Conservation (phyloP, 129 eudicot genomes). For the Smallanthus sonchifolius region DNA sequence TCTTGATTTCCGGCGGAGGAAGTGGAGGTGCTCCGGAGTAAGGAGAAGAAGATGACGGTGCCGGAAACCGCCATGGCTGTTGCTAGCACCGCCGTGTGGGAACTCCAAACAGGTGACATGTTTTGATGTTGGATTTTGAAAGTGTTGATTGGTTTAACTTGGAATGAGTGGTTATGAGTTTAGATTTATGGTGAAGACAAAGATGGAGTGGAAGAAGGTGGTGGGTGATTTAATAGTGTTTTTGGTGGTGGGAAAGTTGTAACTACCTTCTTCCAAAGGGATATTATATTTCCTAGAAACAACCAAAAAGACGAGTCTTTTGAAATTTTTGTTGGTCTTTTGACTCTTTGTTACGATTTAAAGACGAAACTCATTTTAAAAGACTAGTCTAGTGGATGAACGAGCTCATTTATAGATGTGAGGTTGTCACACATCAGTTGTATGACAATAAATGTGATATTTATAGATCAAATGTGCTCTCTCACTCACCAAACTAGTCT, state of each 20-base stretch:
- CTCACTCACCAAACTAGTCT: no score
- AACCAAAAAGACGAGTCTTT: neutral
- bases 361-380: no score
- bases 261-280: conserved; percentile 4
- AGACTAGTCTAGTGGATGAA: no score
- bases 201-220: neutral
- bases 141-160: neutral
- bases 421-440: no score
- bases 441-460: no score
- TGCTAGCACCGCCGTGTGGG: conserved; percentile 42
- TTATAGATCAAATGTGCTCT: no score
- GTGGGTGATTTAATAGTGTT: conserved; percentile 10
- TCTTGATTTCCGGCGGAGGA: conserved; percentile 12
- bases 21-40: conserved; percentile 25
- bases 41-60: conserved; percentile 38
- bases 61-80: conserved; percentile 63
- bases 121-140: neutral
- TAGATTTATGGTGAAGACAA: neutral
- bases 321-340: neutral
- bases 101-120: conserved; percentile 41
- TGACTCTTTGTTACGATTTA: no score
- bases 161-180: neutral
- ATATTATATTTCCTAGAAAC: conserved; percentile 19
- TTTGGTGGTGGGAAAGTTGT: conserved; percentile 15
- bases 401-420: no score